These are phyloP conservation scores for Venturia carpophila DNA, from an alignment of 2,329 filamentous ascomycete genomes.

Conservation along the genomic window DNA sequence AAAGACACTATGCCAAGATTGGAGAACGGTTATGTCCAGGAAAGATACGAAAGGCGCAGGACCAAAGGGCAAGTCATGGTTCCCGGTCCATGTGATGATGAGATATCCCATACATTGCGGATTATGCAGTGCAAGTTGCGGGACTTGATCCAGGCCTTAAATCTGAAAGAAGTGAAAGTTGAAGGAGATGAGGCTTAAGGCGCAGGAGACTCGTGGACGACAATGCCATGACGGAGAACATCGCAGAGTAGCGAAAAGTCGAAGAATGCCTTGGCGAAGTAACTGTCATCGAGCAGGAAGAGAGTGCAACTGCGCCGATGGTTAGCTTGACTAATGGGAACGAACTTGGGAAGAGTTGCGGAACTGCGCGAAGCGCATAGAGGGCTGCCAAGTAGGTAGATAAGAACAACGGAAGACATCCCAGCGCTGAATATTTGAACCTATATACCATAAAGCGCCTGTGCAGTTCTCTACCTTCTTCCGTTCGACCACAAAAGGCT, in stretches of 20 bases:
- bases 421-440: slow-evolving; percentile 4
- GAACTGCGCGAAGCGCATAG: neutral
- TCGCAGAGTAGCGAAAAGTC: too few relatives aligned
- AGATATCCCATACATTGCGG: too few relatives aligned
- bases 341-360: neutral
- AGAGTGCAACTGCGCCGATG: neutral
- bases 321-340: neutral
- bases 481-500: neutral
- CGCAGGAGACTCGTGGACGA: too few relatives aligned
- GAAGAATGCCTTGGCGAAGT: neutral
- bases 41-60: too few relatives aligned
- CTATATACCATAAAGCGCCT: slow-evolving; percentile 9
- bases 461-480: neutral
- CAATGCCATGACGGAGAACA: too few relatives aligned
- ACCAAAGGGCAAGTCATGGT: too few relatives aligned
- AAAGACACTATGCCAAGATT: neutral
- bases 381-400: neutral
- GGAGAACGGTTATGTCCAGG: neutral
- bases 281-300: neutral
- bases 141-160: too few relatives aligned
- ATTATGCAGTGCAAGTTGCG: too few relatives aligned
- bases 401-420: neutral
- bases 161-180: too few relatives aligned
- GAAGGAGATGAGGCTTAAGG: too few relatives aligned
- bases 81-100: too few relatives aligned